Base-by-base conservation (phyloP, 2,329 filamentous ascomycete genomes). In the Huntiella bhutanensis region DNA sequence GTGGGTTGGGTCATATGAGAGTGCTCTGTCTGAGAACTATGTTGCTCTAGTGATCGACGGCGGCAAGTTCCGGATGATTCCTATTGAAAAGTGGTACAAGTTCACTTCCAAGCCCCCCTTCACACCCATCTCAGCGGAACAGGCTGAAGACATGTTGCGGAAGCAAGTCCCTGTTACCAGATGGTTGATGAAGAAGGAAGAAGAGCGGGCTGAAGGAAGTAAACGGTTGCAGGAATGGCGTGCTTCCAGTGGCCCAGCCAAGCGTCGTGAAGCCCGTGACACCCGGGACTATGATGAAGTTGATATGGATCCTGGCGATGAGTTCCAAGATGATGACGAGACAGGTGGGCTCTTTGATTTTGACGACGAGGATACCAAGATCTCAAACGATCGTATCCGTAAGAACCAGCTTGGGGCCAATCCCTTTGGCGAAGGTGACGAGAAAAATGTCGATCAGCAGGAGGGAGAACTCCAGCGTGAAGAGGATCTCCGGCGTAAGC, bases 41-140 rank as follows among this genome's bases (percentile, higher is more conserved):
- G 80, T 92, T 53, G 80, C 92, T 46, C 72, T 88, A 35, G 71
- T 84, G 38, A 80, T 85, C 33, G 72, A 77, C 34, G 71, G 75
- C 7, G 69, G 69, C 2, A 75, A 71, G 42, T 91, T 93, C 58
- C 77, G 79, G 49, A 82, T 96, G 76, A 70, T 94, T 2, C 92
- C 92, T 0, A 64, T 96, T 13, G 88, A 98, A 62, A 94, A 95
- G 57, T 95, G 83, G 79, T 98, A 98, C 64, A 82, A 77, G 47
- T 92, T 94, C 58, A 78, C 73, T 3, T 71, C 79, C 38, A 88
- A 88, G 58, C 82, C 84, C 47, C 74, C 80, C 8, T 88, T 91
- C 57, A 78, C 80, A 57, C 71, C 77, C 0, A 74, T 87, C 59
- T 80, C 76, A 0, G 77, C 87, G 8, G 87, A 94, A 51, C 80